These are phyloP conservation scores for Bruguiera gymnorhiza DNA, from an alignment of 345 rosid species.

Conservation along the genomic window DNA sequence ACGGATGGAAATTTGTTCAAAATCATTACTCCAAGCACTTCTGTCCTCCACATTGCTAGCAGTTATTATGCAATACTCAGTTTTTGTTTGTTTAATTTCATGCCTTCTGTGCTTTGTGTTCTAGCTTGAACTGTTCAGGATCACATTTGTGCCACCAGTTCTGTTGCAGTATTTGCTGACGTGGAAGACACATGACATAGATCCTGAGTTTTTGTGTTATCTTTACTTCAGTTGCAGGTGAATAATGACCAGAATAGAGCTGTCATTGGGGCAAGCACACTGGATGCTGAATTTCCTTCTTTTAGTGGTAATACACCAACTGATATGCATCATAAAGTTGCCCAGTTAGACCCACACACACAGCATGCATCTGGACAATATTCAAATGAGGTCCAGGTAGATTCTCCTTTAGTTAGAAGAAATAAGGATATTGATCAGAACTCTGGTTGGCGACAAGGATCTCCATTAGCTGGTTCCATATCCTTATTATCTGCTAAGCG, in stretches of 20 bases:
- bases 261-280: constrained; percentile 12
- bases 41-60: neutral
- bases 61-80: neutral
- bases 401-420: constrained; percentile 13
- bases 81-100: neutral
- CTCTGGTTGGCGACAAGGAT: constrained; percentile 21
- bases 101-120: neutral
- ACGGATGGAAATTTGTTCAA: neutral
- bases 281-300: constrained; percentile 21
- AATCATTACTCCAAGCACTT: neutral
- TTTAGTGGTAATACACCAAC: constrained; percentile 12
- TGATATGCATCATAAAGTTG: constrained; percentile 22
- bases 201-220: neutral
- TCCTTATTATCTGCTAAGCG: constrained; percentile 35
- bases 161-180: too few relatives aligned
- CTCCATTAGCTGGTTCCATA: constrained; percentile 38
- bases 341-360: constrained; percentile 14
- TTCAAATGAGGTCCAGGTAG: constrained; percentile 24
- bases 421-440: constrained; percentile 15
- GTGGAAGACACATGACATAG: too few relatives aligned
- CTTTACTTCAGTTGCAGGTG: constrained; percentile 28
- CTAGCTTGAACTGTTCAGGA: neutral
- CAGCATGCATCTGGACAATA: constrained; percentile 35
- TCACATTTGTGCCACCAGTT: neutral
- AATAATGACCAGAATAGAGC: constrained; percentile 11